Evolutionary conservation across 495 filamentous ascomycete species (phyloP).

Genomic region (Usnea hakonensis): DNA sequence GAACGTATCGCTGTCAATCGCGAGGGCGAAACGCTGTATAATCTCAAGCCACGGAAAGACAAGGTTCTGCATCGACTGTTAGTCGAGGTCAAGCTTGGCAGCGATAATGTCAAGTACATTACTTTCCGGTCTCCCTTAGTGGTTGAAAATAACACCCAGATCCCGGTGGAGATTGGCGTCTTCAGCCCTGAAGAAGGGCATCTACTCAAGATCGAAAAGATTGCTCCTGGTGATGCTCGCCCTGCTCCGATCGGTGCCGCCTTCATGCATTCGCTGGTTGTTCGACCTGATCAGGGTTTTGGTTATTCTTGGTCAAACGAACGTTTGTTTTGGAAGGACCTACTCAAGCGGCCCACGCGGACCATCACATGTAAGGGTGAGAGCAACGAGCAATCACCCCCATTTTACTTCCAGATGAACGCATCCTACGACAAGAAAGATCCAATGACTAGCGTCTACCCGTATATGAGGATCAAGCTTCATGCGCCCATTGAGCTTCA

Average conservation of each 20-base stretch:
- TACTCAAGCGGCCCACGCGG: constrained; percentile 72
- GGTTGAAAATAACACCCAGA: constrained; percentile 96
- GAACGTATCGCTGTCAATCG: constrained; percentile 81
- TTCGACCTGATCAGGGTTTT: constrained; percentile 93
- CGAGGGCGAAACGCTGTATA: constrained; percentile 89
- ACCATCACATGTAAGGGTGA: constrained; percentile 84
- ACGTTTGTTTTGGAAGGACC: constrained; percentile 82
- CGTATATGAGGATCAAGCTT: constrained; percentile 86
- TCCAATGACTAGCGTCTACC: constrained; percentile 75
- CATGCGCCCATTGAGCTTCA: constrained; percentile 89
- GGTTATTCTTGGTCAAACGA: constrained; percentile 92
- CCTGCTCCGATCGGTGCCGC: constrained; percentile 90
- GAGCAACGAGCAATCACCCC: constrained; percentile 62
- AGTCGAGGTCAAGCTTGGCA: constrained; percentile 82
- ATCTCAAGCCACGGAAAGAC: constrained; percentile 74
- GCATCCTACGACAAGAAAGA: constrained; percentile 73
- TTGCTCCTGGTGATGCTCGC: constrained; percentile 81
- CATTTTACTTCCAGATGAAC: constrained; percentile 95
- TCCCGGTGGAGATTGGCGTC: constrained; percentile 90
- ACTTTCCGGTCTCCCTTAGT: constrained; percentile 92
- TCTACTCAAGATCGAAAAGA: constrained; percentile 95
- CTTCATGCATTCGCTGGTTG: constrained; percentile 80
- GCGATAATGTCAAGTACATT: constrained; percentile 95
- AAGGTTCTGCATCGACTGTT: constrained; percentile 78
- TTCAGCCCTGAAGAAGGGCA: constrained; percentile 83